Evolutionary conservation across 306 rosid species (phyloP).

Genomic region (Hylodesmum podocarpum): DNA sequence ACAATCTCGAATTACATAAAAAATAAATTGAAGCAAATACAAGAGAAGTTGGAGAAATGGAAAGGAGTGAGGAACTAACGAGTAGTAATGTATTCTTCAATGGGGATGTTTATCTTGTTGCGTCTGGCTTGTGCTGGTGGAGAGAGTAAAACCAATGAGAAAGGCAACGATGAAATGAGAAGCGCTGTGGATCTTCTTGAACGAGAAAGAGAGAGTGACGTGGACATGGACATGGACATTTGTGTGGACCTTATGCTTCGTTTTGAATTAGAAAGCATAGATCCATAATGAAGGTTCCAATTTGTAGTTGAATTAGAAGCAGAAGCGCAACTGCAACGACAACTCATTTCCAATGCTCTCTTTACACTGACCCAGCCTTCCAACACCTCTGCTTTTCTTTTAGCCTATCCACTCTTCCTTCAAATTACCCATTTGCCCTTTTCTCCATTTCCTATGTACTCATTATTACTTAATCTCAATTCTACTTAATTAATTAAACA

Average conservation of each 20-base stretch:
- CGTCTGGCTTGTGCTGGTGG: slow-evolving; percentile 63
- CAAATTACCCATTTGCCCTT: slow-evolving; percentile 29
- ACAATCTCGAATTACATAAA: not conserved
- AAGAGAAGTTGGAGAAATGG: too few relatives aligned
- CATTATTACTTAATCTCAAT: too few relatives aligned
- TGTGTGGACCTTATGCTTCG: too few relatives aligned
- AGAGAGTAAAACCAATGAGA: slow-evolving; percentile 39
- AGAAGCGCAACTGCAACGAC: not conserved
- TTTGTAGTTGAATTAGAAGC: not conserved
- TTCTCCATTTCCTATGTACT: not conserved
- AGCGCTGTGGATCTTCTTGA: slow-evolving; percentile 70
- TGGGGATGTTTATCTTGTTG: slow-evolving; percentile 66
- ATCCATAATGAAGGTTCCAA: not conserved
- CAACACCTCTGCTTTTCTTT: not conserved
- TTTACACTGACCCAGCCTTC: not conserved
- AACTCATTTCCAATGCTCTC: slow-evolving; percentile 7
- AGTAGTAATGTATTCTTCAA: slow-evolving; percentile 58
- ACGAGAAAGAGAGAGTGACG: slow-evolving; percentile 22
- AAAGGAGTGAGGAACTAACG: slow-evolving; percentile 42
- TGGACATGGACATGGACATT: not conserved
- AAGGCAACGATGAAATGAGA: slow-evolving; percentile 59
- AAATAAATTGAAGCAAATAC: not conserved
- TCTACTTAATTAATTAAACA: too few relatives aligned
- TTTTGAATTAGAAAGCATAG: not conserved
- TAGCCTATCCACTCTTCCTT: not conserved